Percentiles rank a stretch among this genome's conserved stretches.
Conservation (phyloP, 495 filamentous ascomycete species). For the Neurospora sp. region DNA sequence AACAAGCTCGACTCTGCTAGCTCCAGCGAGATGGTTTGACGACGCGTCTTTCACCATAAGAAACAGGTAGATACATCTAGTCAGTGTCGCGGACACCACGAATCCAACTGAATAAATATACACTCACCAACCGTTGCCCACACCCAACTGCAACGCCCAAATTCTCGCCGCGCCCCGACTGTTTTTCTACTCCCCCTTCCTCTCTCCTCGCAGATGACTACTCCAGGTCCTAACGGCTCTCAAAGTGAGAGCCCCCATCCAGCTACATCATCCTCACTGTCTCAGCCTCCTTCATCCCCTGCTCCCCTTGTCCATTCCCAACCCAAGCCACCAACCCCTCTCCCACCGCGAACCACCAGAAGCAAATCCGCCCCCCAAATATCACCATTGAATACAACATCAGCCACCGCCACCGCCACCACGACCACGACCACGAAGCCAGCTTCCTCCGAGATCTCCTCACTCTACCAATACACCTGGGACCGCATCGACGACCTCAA, state of each 20-base stretch:
- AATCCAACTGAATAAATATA: not conserved
- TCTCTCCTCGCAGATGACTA: not conserved
- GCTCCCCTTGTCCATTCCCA: conserved; percentile 10
- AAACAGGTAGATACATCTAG: not conserved
- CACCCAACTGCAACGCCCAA: not conserved
- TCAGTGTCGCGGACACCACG: not conserved
- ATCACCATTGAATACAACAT: not conserved
- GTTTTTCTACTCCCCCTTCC: not conserved
- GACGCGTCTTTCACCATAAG: not conserved
- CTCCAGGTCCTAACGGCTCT: not conserved
- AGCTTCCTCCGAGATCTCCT: not conserved
- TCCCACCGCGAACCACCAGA: not conserved
- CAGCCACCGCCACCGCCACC: not conserved
- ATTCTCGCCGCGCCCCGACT: not conserved
- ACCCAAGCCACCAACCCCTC: conserved; percentile 4
- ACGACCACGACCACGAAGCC: not conserved
- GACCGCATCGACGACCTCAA: not conserved
- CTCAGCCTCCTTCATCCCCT: conserved; percentile 6
- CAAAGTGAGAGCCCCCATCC: not conserved
- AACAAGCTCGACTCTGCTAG: too few species aligned
- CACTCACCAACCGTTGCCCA: not conserved
- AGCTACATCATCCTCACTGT: not conserved
- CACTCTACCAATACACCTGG: not conserved
- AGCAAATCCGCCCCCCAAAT: not conserved
- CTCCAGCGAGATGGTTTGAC: not conserved